Evolutionary conservation across 2,329 filamentous ascomycete species (phyloP).

Genomic region (Chaetomium olivaceum): DNA sequence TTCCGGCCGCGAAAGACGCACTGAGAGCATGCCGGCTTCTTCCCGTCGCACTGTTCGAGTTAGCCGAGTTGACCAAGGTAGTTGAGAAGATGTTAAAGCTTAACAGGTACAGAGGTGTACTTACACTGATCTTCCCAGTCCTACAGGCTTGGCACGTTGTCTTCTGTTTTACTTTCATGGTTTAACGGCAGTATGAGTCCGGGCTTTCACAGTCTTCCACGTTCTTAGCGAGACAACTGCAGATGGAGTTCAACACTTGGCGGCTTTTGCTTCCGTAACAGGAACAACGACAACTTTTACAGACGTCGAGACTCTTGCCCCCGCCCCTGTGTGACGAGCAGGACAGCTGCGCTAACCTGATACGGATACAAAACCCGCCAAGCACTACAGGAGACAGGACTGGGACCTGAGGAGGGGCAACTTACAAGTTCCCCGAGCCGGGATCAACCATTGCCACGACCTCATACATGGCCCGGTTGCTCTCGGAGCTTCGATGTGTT

Average conservation of each 20-base stretch:
- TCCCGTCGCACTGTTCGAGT: slow-evolving; percentile 25
- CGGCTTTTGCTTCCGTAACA: slow-evolving; percentile 17
- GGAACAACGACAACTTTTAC: neutral
- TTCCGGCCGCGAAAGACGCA: slow-evolving; percentile 21
- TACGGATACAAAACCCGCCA: slow-evolving; percentile 21
- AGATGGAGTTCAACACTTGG: slow-evolving; percentile 7
- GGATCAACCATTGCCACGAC: neutral
- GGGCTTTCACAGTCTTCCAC: neutral
- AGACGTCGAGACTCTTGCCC: neutral
- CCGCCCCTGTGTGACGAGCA: neutral
- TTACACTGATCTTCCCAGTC: slow-evolving; percentile 26
- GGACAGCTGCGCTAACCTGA: slow-evolving; percentile 8
- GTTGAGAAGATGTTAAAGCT: neutral
- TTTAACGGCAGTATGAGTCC: neutral
- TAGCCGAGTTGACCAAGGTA: neutral
- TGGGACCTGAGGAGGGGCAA: neutral
- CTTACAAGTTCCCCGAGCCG: neutral
- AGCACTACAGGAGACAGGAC: neutral
- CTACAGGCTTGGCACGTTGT: slow-evolving; percentile 27
- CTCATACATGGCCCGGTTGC: neutral
- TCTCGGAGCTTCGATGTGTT: neutral
- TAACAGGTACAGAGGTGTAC: neutral
- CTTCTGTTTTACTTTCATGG: slow-evolving; percentile 28
- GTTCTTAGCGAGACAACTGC: neutral
- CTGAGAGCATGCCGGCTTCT: slow-evolving; percentile 25